These are phyloP conservation scores for Rhynchospora breviuscula DNA, from an alignment of 176 grass and related monocot species.

Conservation along the genomic window DNA sequence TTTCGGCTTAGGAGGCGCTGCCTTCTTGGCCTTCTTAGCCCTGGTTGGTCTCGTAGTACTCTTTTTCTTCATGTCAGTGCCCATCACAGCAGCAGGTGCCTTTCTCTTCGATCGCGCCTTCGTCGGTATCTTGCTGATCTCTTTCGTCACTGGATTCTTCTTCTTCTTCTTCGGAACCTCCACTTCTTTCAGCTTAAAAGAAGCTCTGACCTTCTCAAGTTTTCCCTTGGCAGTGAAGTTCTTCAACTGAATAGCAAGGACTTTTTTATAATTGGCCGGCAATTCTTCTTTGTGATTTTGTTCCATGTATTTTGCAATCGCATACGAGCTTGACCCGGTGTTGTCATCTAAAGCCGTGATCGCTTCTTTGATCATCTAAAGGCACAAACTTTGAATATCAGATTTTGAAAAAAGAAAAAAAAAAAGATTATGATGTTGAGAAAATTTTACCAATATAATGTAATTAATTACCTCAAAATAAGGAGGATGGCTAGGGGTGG, in stretches of 20 bases:
- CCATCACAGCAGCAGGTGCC: not conserved
- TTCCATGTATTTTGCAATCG: slow-evolving; percentile 75
- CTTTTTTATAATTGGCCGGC: slow-evolving; percentile 71
- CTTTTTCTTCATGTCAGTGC: not conserved
- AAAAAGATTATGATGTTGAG: not conserved
- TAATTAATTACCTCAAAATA: slow-evolving; percentile 57
- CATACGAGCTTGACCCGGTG: slow-evolving; percentile 56
- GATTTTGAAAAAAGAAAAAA: not conserved
- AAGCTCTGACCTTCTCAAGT: slow-evolving; percentile 75
- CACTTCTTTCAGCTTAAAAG: slow-evolving; percentile 49
- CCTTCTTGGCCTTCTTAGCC: slow-evolving; percentile 57
- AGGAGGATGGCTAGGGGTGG: slow-evolving; percentile 50
- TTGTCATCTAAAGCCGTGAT: slow-evolving; percentile 51
- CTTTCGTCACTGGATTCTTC: not conserved
- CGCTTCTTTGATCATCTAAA: slow-evolving; percentile 93
- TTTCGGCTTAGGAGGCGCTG: slow-evolving; percentile 39
- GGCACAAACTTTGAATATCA: not conserved
- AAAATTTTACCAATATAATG: not conserved
- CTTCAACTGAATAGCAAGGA: slow-evolving; percentile 70
- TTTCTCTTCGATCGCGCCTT: slow-evolving; percentile 20
- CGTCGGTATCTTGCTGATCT: not conserved
- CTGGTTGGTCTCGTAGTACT: not conserved
- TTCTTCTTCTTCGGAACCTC: slow-evolving; percentile 36
- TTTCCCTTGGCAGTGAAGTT: slow-evolving; percentile 64
- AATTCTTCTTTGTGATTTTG: slow-evolving; percentile 64